A percentile compares a stretch with the other conserved stretches of the same genome.
These are phyloP conservation scores for Pseudognaphalium luteoalbum DNA, from an alignment of 129 eudicot genomes.

Conservation along the genomic window DNA sequence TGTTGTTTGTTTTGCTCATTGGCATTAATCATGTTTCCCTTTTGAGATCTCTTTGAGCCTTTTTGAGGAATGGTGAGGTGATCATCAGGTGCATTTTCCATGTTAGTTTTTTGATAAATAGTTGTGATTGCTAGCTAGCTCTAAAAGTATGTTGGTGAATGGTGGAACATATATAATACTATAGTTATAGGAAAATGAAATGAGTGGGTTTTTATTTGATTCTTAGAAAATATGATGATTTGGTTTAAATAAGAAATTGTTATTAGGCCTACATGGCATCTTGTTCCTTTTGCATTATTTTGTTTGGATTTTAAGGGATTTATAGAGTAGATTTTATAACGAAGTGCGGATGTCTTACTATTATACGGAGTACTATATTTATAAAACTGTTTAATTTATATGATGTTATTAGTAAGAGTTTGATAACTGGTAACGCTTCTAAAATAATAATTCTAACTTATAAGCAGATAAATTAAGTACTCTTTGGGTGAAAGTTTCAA, in stretches of 20 bases:
- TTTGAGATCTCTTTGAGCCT: conserved; percentile 32
- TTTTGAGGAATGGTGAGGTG: conserved; percentile 20
- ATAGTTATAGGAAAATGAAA: conserved; percentile 29
- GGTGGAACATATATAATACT: conserved; percentile 25
- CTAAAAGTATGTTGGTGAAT: conserved; percentile 37
- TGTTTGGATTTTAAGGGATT: not conserved
- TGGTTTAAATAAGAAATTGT: conserved; percentile 33
- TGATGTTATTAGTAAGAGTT: not conserved
- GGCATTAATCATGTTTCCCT: conserved; percentile 19
- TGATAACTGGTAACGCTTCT: not conserved
- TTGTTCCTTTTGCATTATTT: conserved; percentile 22
- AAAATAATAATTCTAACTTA: too few relatives aligned
- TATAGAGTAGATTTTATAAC: too few relatives aligned
- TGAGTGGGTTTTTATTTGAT: conserved; percentile 41
- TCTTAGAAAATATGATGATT: conserved; percentile 34
- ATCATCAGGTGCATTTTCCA: conserved; percentile 22
- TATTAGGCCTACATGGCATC: conserved; percentile 25
- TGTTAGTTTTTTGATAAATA: conserved; percentile 24
- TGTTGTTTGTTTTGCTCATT: conserved; percentile 28
- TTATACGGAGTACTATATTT: too few relatives aligned
- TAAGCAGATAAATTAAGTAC: too few relatives aligned
- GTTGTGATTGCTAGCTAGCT: conserved; percentile 26
- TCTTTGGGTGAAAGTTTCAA: too few relatives aligned
- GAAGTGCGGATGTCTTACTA: not conserved
- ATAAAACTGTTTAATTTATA: too few relatives aligned